Percentiles rank a stretch among this genome's conserved stretches.
These are phyloP conservation scores for Pelargonium fulgidum DNA, from an alignment of 441 rosid genomes.

Conservation along the genomic window DNA sequence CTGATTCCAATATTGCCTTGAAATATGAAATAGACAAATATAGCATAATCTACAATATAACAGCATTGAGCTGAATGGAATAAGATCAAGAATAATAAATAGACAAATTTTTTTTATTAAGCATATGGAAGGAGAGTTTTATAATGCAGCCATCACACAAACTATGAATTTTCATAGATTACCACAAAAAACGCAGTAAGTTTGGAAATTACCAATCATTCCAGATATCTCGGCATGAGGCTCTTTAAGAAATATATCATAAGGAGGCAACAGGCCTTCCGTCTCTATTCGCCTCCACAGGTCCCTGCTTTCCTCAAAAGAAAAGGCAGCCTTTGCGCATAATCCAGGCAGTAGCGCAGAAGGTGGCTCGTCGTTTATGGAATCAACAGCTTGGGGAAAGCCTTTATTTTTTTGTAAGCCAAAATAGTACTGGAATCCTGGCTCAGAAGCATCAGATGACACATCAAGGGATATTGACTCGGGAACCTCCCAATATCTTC, in stretches of 20 bases:
- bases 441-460: slow-evolving; percentile 44
- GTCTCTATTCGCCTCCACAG: slow-evolving; percentile 56
- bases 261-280: slow-evolving; percentile 31
- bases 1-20: no score
- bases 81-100: no score
- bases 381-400: slow-evolving; percentile 38
- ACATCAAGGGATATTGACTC: slow-evolving; percentile 61
- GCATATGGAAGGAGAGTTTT: slow-evolving; percentile 1
- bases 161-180: background rate
- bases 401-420: slow-evolving; percentile 62
- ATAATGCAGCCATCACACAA: background rate
- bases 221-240: slow-evolving; percentile 73
- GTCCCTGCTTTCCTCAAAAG: slow-evolving; percentile 56
- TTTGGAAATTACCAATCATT: slow-evolving; percentile 43
- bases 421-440: slow-evolving; percentile 60
- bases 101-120: no score
- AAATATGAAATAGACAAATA: no score
- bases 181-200: slow-evolving; percentile 4
- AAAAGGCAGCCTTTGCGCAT: slow-evolving; percentile 69
- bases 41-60: no score
- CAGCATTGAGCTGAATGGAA: no score
- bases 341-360: slow-evolving; percentile 59
- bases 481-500: slow-evolving; percentile 82
- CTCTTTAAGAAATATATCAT: slow-evolving; percentile 51
- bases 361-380: slow-evolving; percentile 41